Base-by-base conservation (phyloP, 2,329 filamentous ascomycete genomes). In the Proliferodiscus dingleyae region DNA sequence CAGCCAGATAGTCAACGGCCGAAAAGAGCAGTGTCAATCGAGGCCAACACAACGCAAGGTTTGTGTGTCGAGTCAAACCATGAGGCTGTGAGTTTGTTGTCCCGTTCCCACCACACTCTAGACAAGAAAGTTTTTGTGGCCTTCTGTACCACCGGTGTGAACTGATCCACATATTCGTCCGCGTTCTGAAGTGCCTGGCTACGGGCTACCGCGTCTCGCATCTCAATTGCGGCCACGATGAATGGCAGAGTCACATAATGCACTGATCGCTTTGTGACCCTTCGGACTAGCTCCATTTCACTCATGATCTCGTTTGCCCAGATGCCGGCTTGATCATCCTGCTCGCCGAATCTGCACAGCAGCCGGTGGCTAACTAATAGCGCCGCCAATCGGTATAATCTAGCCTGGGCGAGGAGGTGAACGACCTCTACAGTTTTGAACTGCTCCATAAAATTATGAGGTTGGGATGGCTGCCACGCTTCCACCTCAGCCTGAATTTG, bases 141-240 rank as follows among this genome's bases (percentile, higher is more conserved):
- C 24, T 55, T 54, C 39, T 57, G 54, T 26, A 62, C 9, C n/a
- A 56, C 19, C 8, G 46, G 56, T 9, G 58, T 36, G 39, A 43
- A 61, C 3, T 53, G 49, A 37, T 60, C 57, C 2, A 62, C 56
- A 16, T 51, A 96, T 95, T 57, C 36, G 15, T 54, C 50, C 16
- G 57, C 55, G 41, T 39, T 13, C 30, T 54, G 40, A 6, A 61
- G 51, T 1, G 57, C 38, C 39, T 51, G 51, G 6, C 46, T 21
- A 11, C 57, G 53, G 39, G 24, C 16, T 13, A 30, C 37, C 5
- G 13, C 3, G 36, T 54, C 52, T 47, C 40, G 45, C 38, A 58
- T 28, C 41, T 61, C 59, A 29, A 61, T 44, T 18, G 57, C 56
- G 40, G 59, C 59, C n/a, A 59, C 45, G 9, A 61, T 45, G 37